phyloP scores from a whole-genome alignment of 1,284 basidiomycete species.

The Tylopilus sp. region DNA sequence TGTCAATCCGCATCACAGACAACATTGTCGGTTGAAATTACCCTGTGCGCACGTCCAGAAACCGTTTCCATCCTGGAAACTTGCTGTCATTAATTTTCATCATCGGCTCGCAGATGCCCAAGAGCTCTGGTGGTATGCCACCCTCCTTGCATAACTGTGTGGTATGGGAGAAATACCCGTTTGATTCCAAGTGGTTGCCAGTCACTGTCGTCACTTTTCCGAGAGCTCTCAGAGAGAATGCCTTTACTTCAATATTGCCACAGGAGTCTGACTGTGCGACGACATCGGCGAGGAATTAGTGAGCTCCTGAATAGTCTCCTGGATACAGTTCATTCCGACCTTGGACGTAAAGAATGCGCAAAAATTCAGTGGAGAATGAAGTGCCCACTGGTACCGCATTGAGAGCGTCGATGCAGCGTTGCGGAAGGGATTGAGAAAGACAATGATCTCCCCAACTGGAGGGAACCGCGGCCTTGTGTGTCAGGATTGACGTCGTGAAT shows the following conservation, averaged over 20 bases:
- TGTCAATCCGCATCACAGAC: no score
- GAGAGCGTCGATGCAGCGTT: neutral
- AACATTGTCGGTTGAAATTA: neutral
- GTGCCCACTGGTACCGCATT: neutral
- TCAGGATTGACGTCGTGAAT: neutral
- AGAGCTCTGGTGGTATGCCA: neutral
- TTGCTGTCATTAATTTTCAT: neutral
- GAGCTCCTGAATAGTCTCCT: neutral
- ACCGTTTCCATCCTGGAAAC: neutral
- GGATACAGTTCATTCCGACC: neutral
- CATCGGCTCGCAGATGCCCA: neutral
- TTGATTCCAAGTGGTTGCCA: neutral
- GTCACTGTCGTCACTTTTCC: neutral
- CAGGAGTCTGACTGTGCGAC: neutral
- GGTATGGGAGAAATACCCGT: neutral
- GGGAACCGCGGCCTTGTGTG: neutral
- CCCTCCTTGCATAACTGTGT: neutral
- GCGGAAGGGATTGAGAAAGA: neutral
- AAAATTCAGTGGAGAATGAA: neutral
- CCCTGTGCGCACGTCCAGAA: neutral
- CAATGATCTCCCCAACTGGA: no score
- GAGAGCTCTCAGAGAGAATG: neutral
- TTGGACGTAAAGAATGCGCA: neutral
- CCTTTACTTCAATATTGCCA: no score
- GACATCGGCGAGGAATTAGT: neutral